Evolutionary conservation across 2,329 filamentous ascomycete genomes (phyloP), one percentile per base, ranked within the genome.

Genomic region (Penicillium sp.): DNA sequence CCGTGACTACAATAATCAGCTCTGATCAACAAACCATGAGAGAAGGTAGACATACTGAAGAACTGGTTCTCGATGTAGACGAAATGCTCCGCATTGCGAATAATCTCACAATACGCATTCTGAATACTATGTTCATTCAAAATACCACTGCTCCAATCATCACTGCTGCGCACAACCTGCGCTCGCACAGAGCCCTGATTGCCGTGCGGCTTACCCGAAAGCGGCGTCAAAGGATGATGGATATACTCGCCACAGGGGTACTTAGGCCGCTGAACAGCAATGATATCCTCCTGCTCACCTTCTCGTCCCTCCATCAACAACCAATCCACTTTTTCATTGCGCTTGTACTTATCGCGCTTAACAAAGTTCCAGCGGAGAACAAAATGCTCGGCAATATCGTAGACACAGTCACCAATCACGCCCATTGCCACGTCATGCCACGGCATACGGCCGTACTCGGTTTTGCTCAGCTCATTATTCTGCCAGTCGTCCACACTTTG

Each of bases 51-150:
- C 74, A 65, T 76, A 76, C 83, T 97, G 80, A 97, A 99, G 78
- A 97, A 97, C 68, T 99, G 94, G 67, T 97, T 97, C 73, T 99
- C 94, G 57, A 99, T 96, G 77, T 97, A 99, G 23, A 99, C 89
- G 64, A 86, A 97, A 70, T 97, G 93, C 74, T 97, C 79, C 0
- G 93, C 93, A 49, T 90, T 90, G 49, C 87, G 81, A 65, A 97
- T 97, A 27, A 95, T 78, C 60, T 96, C 90, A 20, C 79, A 83
- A 73, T 96, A 96, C 1, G 92, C 92, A 69, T 93, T 92, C 58
- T 87, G 85, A 58, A 97, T 93, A 0, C 91, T 96, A 71, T 94
- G 91, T 67, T 89, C 86, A 0, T 81, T 86, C 41, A 96, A 74
- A 56, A 97, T 94, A 3, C 93, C 93, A 68, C 89, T 95, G 15